These are phyloP conservation scores for Hemisphaericaspora xylanilytica DNA, from an alignment of 1,139 yeast species.

Conservation along the genomic window DNA sequence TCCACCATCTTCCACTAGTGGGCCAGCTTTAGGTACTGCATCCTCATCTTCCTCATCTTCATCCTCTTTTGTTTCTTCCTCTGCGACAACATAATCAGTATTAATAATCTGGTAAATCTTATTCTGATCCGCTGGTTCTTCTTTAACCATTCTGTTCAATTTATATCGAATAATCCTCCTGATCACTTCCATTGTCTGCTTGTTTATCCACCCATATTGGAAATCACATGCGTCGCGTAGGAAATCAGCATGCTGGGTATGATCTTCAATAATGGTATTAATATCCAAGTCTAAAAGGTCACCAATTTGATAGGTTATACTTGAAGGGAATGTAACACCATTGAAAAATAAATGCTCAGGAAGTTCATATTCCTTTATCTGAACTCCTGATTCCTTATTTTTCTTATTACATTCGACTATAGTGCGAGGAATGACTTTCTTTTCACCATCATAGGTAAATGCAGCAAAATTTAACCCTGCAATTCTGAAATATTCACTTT, in stretches of 20 bases:
- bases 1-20: constrained; percentile 21
- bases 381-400: constrained; percentile 14
- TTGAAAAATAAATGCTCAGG: constrained; percentile 63
- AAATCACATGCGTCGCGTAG: constrained; percentile 42
- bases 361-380: constrained; percentile 24
- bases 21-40: too few relatives aligned
- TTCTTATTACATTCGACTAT: constrained; percentile 15
- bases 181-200: constrained; percentile 58
- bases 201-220: constrained; percentile 76
- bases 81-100: constrained; percentile 36
- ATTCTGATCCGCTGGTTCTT: constrained; percentile 36
- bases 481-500: constrained; percentile 80
- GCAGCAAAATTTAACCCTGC: constrained; percentile 26
- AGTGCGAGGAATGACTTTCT: constrained; percentile 19
- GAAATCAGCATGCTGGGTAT: constrained; percentile 33
- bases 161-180: constrained; percentile 74
- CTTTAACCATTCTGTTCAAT: constrained; percentile 51
- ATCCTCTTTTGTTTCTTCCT: constrained; percentile 26
- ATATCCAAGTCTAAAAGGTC: constrained; percentile 72
- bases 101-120: constrained; percentile 45
- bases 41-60: constrained; percentile 23
- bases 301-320: constrained; percentile 77
- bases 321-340: constrained; percentile 66
- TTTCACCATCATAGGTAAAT: constrained; percentile 6
- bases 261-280: constrained; percentile 41